phyloP scores from a whole-genome alignment of 2,329 filamentous ascomycete genomes.

The Colletotrichum acutatum region DNA sequence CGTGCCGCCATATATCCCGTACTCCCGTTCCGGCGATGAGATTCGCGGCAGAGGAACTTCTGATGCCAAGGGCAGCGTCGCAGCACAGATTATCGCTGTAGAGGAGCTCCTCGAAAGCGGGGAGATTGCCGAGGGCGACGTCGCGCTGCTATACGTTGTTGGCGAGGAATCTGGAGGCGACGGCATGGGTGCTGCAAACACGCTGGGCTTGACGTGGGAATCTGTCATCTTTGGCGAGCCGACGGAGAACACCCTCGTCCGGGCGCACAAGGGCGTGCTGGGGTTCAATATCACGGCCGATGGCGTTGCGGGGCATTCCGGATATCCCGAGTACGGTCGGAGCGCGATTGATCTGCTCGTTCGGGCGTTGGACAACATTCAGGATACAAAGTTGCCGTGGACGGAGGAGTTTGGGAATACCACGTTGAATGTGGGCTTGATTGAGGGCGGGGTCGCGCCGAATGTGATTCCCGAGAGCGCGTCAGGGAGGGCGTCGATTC shows the following conservation, averaged over 20 bases:
- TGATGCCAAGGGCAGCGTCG: conserved; percentile 76
- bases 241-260: conserved; percentile 86
- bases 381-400: conserved; percentile 77
- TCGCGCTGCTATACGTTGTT: conserved; percentile 75
- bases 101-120: conserved; percentile 59
- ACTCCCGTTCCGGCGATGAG: conserved; percentile 63
- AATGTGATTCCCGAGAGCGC: conserved; percentile 90
- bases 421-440: conserved; percentile 85
- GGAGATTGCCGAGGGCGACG: conserved; percentile 57
- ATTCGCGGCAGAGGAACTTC: conserved; percentile 81
- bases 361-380: conserved; percentile 72
- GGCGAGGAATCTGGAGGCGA: conserved; percentile 85
- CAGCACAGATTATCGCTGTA: conserved; percentile 78
- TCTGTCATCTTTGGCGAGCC: conserved; percentile 93
- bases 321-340: conserved; percentile 90
- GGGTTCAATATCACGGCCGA: conserved; percentile 73
- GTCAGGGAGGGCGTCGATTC: conserved; percentile 72
- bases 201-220: conserved; percentile 56
- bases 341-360: conserved; percentile 87
- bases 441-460: conserved; percentile 83
- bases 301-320: conserved; percentile 86
- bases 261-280: conserved; percentile 90
- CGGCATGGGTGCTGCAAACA: conserved; percentile 72
- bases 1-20: conserved; percentile 79
- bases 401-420: conserved; percentile 86